A percentile compares a stretch with the other conserved stretches of the same genome.
Conservation (phyloP, 2,329 filamentous ascomycete genomes). For the Cladosporium sp. region DNA sequence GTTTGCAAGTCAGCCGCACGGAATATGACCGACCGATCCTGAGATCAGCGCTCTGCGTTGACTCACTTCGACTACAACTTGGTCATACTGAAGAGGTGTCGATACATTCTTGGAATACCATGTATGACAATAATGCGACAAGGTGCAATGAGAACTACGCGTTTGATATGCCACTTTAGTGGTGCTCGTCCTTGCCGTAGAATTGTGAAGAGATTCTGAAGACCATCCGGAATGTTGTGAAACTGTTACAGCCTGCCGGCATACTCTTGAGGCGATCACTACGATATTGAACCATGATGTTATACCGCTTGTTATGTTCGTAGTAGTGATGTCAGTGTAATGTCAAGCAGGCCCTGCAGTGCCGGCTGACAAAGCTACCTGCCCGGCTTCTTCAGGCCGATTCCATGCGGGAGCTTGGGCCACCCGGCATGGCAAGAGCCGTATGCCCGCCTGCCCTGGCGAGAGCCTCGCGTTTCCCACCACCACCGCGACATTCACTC, state of each 20-base stretch:
- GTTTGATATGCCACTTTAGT: too few species aligned
- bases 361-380: conserved; percentile 1
- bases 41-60: not conserved
- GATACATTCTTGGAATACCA: too few species aligned
- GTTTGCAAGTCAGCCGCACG: not conserved
- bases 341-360: not conserved
- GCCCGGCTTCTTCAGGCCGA: not conserved
- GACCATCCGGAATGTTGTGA: too few species aligned
- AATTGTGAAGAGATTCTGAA: too few species aligned
- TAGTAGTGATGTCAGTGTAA: not conserved
- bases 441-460: not conserved
- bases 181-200: too few species aligned
- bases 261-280: too few species aligned
- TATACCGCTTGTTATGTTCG: too few species aligned
- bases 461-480: conserved; percentile 3
- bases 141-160: too few species aligned
- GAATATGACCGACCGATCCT: not conserved
- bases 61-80: not conserved
- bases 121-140: too few species aligned
- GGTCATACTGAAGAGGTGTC: not conserved
- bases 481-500: not conserved
- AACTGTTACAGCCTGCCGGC: too few species aligned
- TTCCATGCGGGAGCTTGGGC: conserved; percentile 5
- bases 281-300: not conserved
- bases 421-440: not conserved